Percentiles rank a stretch among this genome's conserved stretches.
Evolutionary conservation across 176 grass and related monocot species (phyloP).

Genomic region (Oryza australiensis): DNA sequence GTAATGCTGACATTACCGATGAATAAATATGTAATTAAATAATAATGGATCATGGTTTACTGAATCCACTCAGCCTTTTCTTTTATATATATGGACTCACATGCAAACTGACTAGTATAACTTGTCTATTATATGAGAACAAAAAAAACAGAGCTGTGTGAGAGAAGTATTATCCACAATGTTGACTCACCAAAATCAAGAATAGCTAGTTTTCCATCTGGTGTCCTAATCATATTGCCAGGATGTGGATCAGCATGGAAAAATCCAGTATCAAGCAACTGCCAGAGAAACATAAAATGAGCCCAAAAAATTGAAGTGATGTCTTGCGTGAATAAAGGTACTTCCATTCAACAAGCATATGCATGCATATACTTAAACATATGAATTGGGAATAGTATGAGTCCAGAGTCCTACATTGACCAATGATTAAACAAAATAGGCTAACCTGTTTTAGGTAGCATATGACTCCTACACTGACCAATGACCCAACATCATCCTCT

Average conservation of each 20-base stretch:
- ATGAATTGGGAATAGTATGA: conserved; percentile 3
- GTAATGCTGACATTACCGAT: background rate
- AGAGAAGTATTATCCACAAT: conserved; percentile 10
- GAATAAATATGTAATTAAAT: too few relatives aligned
- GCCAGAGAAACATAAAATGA: conserved; percentile 28
- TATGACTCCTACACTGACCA: conserved; percentile 98
- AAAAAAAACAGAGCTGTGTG: background rate
- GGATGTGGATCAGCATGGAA: conserved; percentile 99
- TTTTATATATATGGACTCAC: background rate
- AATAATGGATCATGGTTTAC: background rate
- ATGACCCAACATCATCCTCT: conserved; percentile 83
- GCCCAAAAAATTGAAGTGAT: background rate
- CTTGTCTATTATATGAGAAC: conserved; percentile 1
- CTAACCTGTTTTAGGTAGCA: conserved; percentile 97
- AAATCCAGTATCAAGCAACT: conserved; percentile 98
- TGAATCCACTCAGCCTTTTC: background rate
- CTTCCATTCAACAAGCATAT: background rate
- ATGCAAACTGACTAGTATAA: background rate
- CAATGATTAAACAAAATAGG: background rate
- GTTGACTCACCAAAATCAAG: conserved; percentile 90
- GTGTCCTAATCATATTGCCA: conserved; percentile 97
- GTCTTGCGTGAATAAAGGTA: background rate
- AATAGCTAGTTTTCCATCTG: conserved; percentile 96
- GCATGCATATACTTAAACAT: background rate
- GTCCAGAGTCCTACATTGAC: background rate